phyloP scores from a whole-genome alignment of 148 eudicot genomes.

The Nepenthes gracilis region DNA sequence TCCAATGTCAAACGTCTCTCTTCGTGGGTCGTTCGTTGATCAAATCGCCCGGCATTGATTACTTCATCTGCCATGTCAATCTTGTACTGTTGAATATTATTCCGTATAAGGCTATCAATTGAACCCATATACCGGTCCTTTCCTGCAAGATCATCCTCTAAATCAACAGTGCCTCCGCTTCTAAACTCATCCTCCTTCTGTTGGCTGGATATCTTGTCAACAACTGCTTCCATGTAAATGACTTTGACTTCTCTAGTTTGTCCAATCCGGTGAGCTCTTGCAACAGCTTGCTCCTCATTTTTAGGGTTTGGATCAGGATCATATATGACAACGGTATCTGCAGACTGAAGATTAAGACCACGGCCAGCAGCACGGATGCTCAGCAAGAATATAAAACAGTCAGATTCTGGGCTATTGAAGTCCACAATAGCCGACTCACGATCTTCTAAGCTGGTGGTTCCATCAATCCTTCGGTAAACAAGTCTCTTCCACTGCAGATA shows the following conservation, averaged over 20 bases:
- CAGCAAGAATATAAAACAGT: slow-evolving; percentile 89
- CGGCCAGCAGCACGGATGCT: slow-evolving; percentile 99
- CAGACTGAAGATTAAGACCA: slow-evolving; percentile 92
- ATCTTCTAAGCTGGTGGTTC: slow-evolving; percentile 91
- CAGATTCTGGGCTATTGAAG: slow-evolving; percentile 65
- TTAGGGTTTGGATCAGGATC: slow-evolving; percentile 99
- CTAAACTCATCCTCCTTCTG: slow-evolving; percentile 84
- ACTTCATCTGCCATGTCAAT: slow-evolving; percentile 99
- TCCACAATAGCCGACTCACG: slow-evolving; percentile 96
- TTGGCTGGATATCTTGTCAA: slow-evolving; percentile 82
- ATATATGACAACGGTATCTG: slow-evolving; percentile 92
- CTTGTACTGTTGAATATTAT: slow-evolving; percentile 95
- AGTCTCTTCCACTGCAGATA: slow-evolving; percentile 95
- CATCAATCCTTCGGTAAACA: slow-evolving; percentile 88
- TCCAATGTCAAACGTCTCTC: slow-evolving; percentile 92
- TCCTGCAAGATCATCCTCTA: slow-evolving; percentile 95
- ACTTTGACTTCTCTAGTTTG: slow-evolving; percentile 98
- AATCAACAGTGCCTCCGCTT: slow-evolving; percentile 69
- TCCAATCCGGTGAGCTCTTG: slow-evolving; percentile 97
- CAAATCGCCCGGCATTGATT: slow-evolving; percentile 98
- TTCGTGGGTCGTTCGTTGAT: slow-evolving; percentile 97
- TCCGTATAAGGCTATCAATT: slow-evolving; percentile 87
- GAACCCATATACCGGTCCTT: slow-evolving; percentile 96
- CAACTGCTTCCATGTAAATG: slow-evolving; percentile 96
- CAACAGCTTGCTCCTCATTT: slow-evolving; percentile 99